Conservation (phyloP, 495 filamentous ascomycete genomes). For the Aspergillus steynii region DNA sequence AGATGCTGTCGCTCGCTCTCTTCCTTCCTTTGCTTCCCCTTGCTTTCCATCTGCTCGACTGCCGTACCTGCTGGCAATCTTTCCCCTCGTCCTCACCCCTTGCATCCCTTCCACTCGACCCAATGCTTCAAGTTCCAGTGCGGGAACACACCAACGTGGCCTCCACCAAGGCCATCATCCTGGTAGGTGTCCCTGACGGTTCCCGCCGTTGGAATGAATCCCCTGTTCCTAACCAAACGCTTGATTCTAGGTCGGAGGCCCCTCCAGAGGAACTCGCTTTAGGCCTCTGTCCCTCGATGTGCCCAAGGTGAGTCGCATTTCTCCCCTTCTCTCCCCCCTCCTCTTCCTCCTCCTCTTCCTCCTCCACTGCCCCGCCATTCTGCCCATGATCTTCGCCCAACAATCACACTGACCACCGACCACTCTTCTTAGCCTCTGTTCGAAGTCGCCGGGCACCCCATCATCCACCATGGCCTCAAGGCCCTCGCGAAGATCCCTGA, state of each 20-base stretch:
- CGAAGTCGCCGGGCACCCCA: slow-evolving; percentile 96
- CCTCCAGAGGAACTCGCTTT: slow-evolving; percentile 94
- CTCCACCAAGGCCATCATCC: slow-evolving; percentile 70
- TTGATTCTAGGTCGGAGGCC: slow-evolving; percentile 76
- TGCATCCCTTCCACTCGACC: slow-evolving; percentile 16
- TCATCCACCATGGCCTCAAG: slow-evolving; percentile 95
- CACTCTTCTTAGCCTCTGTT: slow-evolving; percentile 76
- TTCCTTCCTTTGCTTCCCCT: not conserved
- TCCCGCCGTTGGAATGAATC: not conserved
- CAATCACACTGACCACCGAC: not conserved
- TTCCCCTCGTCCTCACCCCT: slow-evolving; percentile 4
- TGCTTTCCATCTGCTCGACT: not conserved
- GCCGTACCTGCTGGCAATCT: not conserved
- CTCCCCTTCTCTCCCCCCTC: no score
- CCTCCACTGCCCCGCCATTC: slow-evolving; percentile 1
- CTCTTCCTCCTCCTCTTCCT: no score
- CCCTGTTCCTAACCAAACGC: slow-evolving; percentile 10
- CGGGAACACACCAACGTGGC: slow-evolving; percentile 47
- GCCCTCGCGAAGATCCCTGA: slow-evolving; percentile 88
- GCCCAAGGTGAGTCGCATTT: slow-evolving; percentile 70
- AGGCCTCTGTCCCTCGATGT: slow-evolving; percentile 94
- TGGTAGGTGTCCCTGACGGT: slow-evolving; percentile 46
- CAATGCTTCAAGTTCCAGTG: slow-evolving; percentile 51
- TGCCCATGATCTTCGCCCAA: slow-evolving; percentile 4
- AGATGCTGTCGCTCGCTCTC: not conserved